phyloP scores from a whole-genome alignment of 495 filamentous ascomycete genomes.

The Aspergillus carlsbadensis region DNA sequence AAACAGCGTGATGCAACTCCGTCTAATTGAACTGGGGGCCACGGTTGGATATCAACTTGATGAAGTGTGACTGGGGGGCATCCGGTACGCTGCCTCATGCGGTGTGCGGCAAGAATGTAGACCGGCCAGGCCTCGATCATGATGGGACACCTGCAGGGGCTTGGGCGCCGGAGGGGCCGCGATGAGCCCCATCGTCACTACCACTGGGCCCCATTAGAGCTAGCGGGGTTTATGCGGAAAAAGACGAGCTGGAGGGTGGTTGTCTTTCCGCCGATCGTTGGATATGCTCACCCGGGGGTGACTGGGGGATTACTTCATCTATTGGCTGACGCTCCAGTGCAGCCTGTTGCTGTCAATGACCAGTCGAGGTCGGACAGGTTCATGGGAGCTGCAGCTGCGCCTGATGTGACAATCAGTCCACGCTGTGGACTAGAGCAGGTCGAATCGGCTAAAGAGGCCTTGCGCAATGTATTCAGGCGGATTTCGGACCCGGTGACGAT shows the following conservation, averaged over 20 bases:
- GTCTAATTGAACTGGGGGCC: constrained; percentile 1
- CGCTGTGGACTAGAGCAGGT: neutral
- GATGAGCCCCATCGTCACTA: neutral
- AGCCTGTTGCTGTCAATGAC: neutral
- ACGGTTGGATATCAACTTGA: neutral
- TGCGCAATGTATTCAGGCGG: neutral
- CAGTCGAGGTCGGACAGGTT: neutral
- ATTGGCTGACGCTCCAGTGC: neutral
- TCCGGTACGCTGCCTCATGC: neutral
- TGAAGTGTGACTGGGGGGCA: neutral
- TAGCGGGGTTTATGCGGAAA: neutral
- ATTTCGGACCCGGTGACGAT: neutral
- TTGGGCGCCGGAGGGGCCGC: neutral
- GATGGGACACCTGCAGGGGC: neutral
- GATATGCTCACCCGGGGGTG: neutral
- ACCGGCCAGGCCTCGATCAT: neutral
- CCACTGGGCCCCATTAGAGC: neutral
- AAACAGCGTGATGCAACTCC: too few species aligned
- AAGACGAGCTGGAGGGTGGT: constrained; percentile 1
- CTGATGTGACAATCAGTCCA: neutral
- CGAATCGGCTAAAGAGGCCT: neutral
- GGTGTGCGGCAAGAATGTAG: neutral
- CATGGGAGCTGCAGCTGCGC: neutral
- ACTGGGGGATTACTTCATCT: neutral
- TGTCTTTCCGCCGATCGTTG: neutral